Base-by-base conservation (phyloP, 495 filamentous ascomycete species). In the Poronia punctata region DNA sequence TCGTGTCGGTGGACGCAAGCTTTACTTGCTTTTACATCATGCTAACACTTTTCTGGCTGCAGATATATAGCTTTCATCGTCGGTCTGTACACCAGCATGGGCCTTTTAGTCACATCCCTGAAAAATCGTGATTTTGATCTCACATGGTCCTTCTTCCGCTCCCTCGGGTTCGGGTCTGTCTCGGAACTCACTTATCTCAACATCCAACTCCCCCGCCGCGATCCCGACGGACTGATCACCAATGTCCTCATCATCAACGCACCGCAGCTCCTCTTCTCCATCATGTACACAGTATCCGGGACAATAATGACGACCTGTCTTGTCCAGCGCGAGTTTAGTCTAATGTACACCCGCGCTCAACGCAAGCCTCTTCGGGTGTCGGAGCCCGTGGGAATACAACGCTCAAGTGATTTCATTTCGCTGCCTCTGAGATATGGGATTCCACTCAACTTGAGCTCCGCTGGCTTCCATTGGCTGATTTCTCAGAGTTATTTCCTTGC, bases 231-330 rank as follows among this genome's bases (percentile, higher is more conserved):
- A 7, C 36, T 65, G 1, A 45, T 60, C 30, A 19, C 28, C 7
- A 53, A 45, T 10, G 50, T 62, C 1, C 40, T 69, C 4, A 16
- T 67, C 3, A 60, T 62, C 6, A 75, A 77, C 43, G 32, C 49
- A 3, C 65, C 67, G 1, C 73, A 77, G 46, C 38, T 66, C 0
- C 24, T 71, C 0, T 40, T 75, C 7, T 67, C 67, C 2, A 45
- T 70, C 3, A 34, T 64, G 7, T 75, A 75, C 42, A 46, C 61
- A 11, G 32, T 53, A 6, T 64, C 3, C 12, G 15, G 20, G 7
- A 19, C 27, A 8, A 6, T 32, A 1, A 4, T 52, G n/a, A 48
- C 26, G 5, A 52, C 45, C 2, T 45, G 41, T n/a, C 40, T 52
- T 10, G 26, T 52, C 9, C 45, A 48, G 16, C 40, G 28, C 18